These are phyloP conservation scores for Solanum paucissectum DNA, from an alignment of 257 asterid species.

Conservation along the genomic window DNA sequence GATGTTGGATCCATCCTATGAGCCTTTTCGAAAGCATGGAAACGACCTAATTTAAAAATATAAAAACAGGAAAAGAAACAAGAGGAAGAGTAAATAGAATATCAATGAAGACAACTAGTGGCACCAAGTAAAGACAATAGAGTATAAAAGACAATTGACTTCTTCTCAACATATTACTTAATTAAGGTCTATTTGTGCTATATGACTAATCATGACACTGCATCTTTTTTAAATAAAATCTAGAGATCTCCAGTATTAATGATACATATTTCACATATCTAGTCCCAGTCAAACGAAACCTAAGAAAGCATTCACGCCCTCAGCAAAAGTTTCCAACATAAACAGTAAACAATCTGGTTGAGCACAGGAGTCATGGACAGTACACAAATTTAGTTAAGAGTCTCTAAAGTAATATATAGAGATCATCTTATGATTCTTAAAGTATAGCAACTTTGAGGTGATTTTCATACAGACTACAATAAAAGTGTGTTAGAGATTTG, in stretches of 20 bases:
- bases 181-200: neutral
- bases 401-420: neutral
- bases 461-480: neutral
- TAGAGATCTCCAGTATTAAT: neutral
- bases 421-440: neutral
- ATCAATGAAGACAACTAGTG: neutral
- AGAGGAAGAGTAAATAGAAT: neutral
- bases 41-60: constrained; percentile 54
- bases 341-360: neutral
- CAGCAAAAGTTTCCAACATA: neutral
- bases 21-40: constrained; percentile 94
- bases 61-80: neutral
- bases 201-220: neutral
- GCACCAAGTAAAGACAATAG: neutral
- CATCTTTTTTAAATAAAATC: neutral
- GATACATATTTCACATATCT: neutral
- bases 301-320: neutral
- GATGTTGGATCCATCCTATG: constrained; percentile 82
- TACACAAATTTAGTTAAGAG: neutral
- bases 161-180: neutral
- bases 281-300: neutral
- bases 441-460: neutral
- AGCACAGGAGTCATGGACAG: neutral
- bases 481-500: neutral
- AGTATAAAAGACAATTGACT: neutral